Percentiles rank a stretch among this genome's conserved stretches.
phyloP scores from a whole-genome alignment of 1,139 yeast genomes.

The Spencermartinsiella ligniputridi region DNA sequence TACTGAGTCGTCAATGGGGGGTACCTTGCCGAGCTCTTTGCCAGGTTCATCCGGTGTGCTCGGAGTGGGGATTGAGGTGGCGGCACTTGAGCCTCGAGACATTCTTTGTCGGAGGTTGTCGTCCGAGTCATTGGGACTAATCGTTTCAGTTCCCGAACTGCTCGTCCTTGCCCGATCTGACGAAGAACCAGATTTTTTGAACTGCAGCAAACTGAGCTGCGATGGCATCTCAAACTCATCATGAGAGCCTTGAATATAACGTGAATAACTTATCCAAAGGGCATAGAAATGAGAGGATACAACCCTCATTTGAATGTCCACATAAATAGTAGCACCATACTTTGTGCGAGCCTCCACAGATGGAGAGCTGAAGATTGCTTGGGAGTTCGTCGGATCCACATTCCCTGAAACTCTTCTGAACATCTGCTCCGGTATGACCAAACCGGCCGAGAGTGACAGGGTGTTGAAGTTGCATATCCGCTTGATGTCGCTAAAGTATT shows the following conservation, averaged over 20 bases:
- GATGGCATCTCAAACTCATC: conserved; percentile 44
- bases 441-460: conserved; percentile 37
- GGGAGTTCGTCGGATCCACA: background rate
- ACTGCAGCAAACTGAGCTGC: conserved; percentile 49
- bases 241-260: conserved; percentile 25
- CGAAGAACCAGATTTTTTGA: conserved; percentile 30
- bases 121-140: conserved; percentile 1
- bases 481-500: conserved; percentile 38
- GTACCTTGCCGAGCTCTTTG: background rate
- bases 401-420: conserved; percentile 55
- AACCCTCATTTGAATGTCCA: conserved; percentile 80
- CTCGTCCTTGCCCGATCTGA: conserved; percentile 6
- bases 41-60: background rate
- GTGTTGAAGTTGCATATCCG: conserved; percentile 3
- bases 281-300: conserved; percentile 56
- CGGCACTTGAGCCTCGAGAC: background rate
- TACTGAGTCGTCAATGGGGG: background rate
- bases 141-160: conserved; percentile 3
- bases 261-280: conserved; percentile 85
- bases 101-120: background rate
- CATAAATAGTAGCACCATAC: conserved; percentile 59
- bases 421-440: conserved; percentile 84
- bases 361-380: conserved; percentile 19
- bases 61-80: conserved; percentile 3
- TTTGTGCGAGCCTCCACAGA: conserved; percentile 50